Base-by-base conservation (phyloP, 768 basidiomycete genomes). In the Fibroporia radiculosa region DNA sequence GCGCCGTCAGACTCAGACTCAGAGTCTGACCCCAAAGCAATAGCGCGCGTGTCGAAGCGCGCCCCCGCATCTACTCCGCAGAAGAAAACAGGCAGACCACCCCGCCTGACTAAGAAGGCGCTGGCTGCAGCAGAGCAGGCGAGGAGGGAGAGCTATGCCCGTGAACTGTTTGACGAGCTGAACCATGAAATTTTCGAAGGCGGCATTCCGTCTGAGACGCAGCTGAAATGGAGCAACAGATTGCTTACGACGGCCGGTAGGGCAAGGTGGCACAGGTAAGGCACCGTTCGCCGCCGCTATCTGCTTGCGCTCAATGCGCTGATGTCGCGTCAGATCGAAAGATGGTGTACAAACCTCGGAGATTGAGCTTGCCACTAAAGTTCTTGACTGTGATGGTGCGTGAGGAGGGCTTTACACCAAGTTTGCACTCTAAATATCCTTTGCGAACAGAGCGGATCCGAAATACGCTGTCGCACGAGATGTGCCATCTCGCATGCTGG, bases 401-500 rank as follows among this genome's bases (percentile, higher is more conserved):
- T 48, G 24, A 31, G 5, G 10, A 27, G 40, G 19, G 24, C 14
- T 14, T 25, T 38, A 19, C 27, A 6, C n/a, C 27, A 20, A 16
- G 20, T 10, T 13, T 23, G 8, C 6, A 20, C 16, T 18, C 37
- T 29, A 19, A 20, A 40, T 23, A 24, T 29, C 13, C 2, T n/a
- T 45, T 25, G 1, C 11, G 6, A 27, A 12, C 47, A 92, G 90
- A 87, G 43, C 77, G 88, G 29, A 83, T 93, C 39, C 71, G 82
- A 27, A 82, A 84, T 55, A 93, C 90, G 1, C 65, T 93, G 11
- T 80, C 86, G 24, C 91, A 93, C 54, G 91, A 93, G 61, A 91
- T 93, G 89, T 93, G 90, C 55, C 91, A 93, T 65, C 62, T 93
- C 26, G 91, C 91, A 2, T 77, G 77, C 45, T 93, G 90, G 90